A percentile compares a stretch with the other conserved stretches of the same genome.
phyloP scores from a whole-genome alignment of 176 grass and related monocot species.

The Oryza punctata region DNA sequence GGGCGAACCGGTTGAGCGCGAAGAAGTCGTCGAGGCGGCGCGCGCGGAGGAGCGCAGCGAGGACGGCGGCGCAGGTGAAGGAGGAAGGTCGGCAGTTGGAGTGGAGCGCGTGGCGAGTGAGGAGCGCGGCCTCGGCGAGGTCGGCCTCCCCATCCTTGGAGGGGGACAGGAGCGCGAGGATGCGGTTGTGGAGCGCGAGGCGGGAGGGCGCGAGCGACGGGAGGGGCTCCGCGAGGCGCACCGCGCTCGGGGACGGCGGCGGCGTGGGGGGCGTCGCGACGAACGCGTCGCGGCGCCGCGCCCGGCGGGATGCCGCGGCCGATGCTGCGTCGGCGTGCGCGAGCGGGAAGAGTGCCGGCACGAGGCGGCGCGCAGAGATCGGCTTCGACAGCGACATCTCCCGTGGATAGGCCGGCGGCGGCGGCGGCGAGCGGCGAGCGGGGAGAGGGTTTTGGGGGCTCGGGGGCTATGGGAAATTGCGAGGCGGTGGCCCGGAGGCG shows the following conservation, averaged over 20 bases:
- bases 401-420: background rate
- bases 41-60: slow-evolving; percentile 69
- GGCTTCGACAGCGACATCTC: slow-evolving; percentile 74
- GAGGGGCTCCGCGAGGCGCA: slow-evolving; percentile 70
- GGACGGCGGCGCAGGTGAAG: slow-evolving; percentile 73
- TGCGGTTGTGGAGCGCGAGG: slow-evolving; percentile 75
- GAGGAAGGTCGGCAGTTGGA: slow-evolving; percentile 89
- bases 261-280: slow-evolving; percentile 42
- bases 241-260: slow-evolving; percentile 37
- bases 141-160: slow-evolving; percentile 37
- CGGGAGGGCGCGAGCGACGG: slow-evolving; percentile 62
- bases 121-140: slow-evolving; percentile 72
- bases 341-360: slow-evolving; percentile 62
- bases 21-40: slow-evolving; percentile 74
- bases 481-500: background rate
- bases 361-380: slow-evolving; percentile 49
- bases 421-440: background rate
- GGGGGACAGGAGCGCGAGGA: slow-evolving; percentile 69
- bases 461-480: background rate
- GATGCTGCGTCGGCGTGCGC: slow-evolving; percentile 45
- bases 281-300: slow-evolving; percentile 46
- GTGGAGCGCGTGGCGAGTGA: slow-evolving; percentile 91
- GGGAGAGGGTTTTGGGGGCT: slow-evolving; percentile 8
- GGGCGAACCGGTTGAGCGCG: slow-evolving; percentile 80
- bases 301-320: slow-evolving; percentile 47